Evolutionary conservation across 2,329 filamentous ascomycete genomes (phyloP).

Genomic region (Penicillium sp.): DNA sequence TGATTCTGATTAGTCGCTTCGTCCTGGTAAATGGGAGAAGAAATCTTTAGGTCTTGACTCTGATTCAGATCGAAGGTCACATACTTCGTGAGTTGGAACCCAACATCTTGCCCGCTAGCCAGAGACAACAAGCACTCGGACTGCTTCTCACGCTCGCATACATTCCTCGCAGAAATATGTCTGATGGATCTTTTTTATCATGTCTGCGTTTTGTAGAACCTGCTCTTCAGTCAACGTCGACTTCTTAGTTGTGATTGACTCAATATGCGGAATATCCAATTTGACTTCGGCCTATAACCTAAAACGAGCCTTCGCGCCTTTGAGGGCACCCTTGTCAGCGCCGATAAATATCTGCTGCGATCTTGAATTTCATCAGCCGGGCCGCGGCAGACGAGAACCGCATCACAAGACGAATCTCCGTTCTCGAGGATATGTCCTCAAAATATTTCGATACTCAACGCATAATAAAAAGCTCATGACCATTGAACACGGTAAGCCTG

Average conservation of each 20-base stretch:
- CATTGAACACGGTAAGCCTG: slow-evolving; percentile 62
- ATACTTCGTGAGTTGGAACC: slow-evolving; percentile 58
- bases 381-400: neutral
- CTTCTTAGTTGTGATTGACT: neutral
- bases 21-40: slow-evolving; percentile 40
- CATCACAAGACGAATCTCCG: slow-evolving; percentile 42
- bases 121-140: slow-evolving; percentile 51
- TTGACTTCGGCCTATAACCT: slow-evolving; percentile 38
- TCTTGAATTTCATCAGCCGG: neutral
- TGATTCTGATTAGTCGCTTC: too few relatives aligned
- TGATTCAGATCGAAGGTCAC: neutral
- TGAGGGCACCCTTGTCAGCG: slow-evolving; percentile 60
- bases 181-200: slow-evolving; percentile 28
- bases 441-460: slow-evolving; percentile 60
- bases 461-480: slow-evolving; percentile 65
- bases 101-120: slow-evolving; percentile 56
- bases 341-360: slow-evolving; percentile 54
- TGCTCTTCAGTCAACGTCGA: neutral
- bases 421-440: slow-evolving; percentile 56
- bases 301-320: slow-evolving; percentile 56
- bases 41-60: neutral
- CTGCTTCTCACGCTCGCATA: too few relatives aligned
- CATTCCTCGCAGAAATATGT: slow-evolving; percentile 56
- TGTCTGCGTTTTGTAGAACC: slow-evolving; percentile 29
- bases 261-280: slow-evolving; percentile 34